Conservation (phyloP, 31 red algal genomes). For the Asparagopsis taxiformis region DNA sequence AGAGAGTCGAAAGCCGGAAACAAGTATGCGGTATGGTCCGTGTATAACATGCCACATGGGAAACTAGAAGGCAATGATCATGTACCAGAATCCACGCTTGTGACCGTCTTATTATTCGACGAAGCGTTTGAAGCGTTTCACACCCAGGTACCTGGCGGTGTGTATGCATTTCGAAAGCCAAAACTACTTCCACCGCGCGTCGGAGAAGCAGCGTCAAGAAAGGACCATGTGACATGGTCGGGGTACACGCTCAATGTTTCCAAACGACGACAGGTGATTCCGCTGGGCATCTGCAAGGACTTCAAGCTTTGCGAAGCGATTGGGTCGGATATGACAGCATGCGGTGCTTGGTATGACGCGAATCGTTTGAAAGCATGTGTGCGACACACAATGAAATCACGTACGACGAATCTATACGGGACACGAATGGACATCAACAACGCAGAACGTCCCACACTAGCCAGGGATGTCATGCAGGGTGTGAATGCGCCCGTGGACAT, state of each 20-base stretch:
- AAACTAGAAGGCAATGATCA: not conserved
- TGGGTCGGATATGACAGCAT: not conserved
- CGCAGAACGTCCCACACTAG: conserved; percentile 12
- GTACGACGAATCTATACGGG: conserved; percentile 2
- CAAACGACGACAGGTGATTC: conserved; percentile 16
- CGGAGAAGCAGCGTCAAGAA: not conserved
- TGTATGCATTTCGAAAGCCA: conserved; percentile 39
- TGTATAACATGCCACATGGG: conserved; percentile 50
- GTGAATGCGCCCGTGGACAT: not conserved
- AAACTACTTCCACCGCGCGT: conserved; percentile 22
- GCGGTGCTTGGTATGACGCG: conserved; percentile 41
- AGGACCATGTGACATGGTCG: not conserved
- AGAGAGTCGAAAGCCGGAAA: conserved; percentile 19
- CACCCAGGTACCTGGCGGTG: conserved; percentile 18
- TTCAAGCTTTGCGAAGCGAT: conserved; percentile 16
- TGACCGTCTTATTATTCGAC: conserved; percentile 40
- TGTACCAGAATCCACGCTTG: not conserved
- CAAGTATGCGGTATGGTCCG: conserved; percentile 37
- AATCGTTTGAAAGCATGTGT: conserved; percentile 29
- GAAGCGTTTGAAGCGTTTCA: conserved; percentile 34
- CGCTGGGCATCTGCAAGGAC: conserved; percentile 18
- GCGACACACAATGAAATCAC: conserved; percentile 5
- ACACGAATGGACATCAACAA: conserved; percentile 57
- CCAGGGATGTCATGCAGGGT: not conserved
- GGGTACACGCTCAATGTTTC: conserved; percentile 25